phyloP scores from a whole-genome alignment of 2,329 filamentous ascomycete species.

The Aspergillus terreus region DNA sequence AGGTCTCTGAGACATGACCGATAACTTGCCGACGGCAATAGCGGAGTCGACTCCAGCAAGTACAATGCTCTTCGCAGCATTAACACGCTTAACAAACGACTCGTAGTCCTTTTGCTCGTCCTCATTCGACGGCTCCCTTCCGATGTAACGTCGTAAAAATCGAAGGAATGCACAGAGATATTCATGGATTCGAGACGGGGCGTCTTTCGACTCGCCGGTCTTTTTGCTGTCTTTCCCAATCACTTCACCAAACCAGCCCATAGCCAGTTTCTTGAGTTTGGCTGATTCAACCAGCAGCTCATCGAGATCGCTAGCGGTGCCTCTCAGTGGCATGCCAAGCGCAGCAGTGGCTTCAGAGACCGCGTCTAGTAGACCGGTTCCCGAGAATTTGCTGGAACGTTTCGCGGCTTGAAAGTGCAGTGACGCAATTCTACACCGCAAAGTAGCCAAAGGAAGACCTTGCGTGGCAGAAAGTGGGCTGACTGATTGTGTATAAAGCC shows the following conservation, averaged over 20 bases:
- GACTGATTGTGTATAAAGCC: conserved; percentile 32
- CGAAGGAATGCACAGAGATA: conserved; percentile 38
- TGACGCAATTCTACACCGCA: conserved; percentile 37
- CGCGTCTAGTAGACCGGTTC: conserved; percentile 19
- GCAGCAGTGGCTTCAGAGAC: conserved; percentile 32
- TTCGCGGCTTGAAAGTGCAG: conserved; percentile 32
- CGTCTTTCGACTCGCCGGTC: conserved; percentile 11
- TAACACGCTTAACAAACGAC: conserved; percentile 29
- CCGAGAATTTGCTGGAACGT: conserved; percentile 18
- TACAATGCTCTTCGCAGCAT: conserved; percentile 34
- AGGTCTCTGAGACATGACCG: conserved; percentile 33
- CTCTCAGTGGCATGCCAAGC: conserved; percentile 36
- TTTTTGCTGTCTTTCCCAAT: conserved; percentile 19
- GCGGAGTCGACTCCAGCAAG: conserved; percentile 39
- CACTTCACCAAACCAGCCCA: conserved; percentile 33
- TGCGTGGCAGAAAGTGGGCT: conserved; percentile 28
- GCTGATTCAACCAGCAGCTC: conserved; percentile 42
- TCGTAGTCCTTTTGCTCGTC: conserved; percentile 26
- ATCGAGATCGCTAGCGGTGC: conserved; percentile 40
- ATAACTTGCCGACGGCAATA: conserved; percentile 37
- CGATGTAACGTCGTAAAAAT: conserved; percentile 41
- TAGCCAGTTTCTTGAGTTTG: conserved; percentile 40
- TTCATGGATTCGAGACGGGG: conserved; percentile 27
- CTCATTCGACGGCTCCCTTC: conserved; percentile 25
- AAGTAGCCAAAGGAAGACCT: conserved; percentile 32